Evolutionary conservation across 2,329 filamentous ascomycete genomes (phyloP).

Genomic region (Trichoderma oligosporum): DNA sequence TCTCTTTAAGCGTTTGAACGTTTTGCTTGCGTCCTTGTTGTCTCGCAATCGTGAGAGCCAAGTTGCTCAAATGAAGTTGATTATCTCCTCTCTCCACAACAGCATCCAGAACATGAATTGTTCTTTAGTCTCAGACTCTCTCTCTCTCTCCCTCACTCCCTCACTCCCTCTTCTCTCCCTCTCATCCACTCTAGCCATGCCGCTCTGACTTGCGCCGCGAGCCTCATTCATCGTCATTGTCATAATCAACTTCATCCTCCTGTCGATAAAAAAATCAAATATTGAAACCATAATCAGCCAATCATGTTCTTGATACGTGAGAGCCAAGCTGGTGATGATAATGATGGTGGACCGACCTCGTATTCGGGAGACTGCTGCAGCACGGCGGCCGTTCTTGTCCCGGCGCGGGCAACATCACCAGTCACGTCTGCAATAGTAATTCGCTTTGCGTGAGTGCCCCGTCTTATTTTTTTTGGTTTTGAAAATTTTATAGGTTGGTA

Average conservation of each 20-base stretch:
- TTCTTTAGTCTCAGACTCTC: no score
- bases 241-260: slow-evolving; percentile 24
- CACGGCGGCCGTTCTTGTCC: slow-evolving; percentile 9
- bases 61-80: no score
- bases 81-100: no score
- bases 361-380: slow-evolving; percentile 20
- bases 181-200: background rate
- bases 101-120: no score
- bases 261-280: slow-evolving; percentile 13
- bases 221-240: slow-evolving; percentile 21
- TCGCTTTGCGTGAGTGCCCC: slow-evolving; percentile 11
- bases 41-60: no score
- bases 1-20: no score
- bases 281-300: slow-evolving; percentile 27
- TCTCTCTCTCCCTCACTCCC: background rate
- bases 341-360: slow-evolving; percentile 29
- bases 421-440: slow-evolving; percentile 11
- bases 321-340: slow-evolving; percentile 21
- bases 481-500: background rate
- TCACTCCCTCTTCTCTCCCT: background rate
- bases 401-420: slow-evolving; percentile 4
- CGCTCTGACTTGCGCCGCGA: background rate
- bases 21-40: no score
- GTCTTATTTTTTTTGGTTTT: background rate
- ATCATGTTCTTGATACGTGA: slow-evolving; percentile 26